Evolutionary conservation across 768 basidiomycete species (phyloP).

Genomic region (Mycena rebaudengoi): DNA sequence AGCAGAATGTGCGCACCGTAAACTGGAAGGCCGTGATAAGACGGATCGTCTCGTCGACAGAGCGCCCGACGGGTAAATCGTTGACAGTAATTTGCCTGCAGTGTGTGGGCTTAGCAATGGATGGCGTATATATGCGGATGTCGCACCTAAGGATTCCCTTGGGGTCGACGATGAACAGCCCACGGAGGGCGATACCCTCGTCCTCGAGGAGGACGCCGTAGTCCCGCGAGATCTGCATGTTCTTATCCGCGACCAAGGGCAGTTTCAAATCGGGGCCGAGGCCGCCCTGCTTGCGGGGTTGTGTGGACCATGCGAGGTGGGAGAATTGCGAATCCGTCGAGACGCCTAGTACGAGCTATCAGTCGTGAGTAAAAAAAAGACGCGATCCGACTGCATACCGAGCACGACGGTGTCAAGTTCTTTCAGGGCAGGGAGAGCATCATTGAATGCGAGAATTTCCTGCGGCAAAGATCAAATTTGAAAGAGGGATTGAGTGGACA

Average conservation of each 20-base stretch:
- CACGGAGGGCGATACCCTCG: slow-evolving; percentile 87
- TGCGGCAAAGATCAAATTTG: slow-evolving; percentile 20
- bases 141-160: slow-evolving; percentile 75
- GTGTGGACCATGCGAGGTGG: slow-evolving; percentile 88
- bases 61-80: slow-evolving; percentile 94
- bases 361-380: neutral
- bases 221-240: slow-evolving; percentile 80
- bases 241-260: slow-evolving; percentile 83
- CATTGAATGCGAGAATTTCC: slow-evolving; percentile 96
- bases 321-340: slow-evolving; percentile 93
- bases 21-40: slow-evolving; percentile 95
- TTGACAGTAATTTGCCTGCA: slow-evolving; percentile 87
- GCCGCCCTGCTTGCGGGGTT: slow-evolving; percentile 86
- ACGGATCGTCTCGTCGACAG: slow-evolving; percentile 91
- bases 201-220: slow-evolving; percentile 92
- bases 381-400: slow-evolving; percentile 52
- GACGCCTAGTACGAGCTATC: slow-evolving; percentile 53
- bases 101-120: too few relatives aligned
- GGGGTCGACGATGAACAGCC: slow-evolving; percentile 87
- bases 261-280: slow-evolving; percentile 89
- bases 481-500: neutral
- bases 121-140: too few relatives aligned
- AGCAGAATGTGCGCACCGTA: slow-evolving; percentile 56
- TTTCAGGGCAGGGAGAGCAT: slow-evolving; percentile 79
- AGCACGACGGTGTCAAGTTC: slow-evolving; percentile 79